Evolutionary conservation across 495 filamentous ascomycete genomes (phyloP).

Genomic region (Neurospora sublineolata): DNA sequence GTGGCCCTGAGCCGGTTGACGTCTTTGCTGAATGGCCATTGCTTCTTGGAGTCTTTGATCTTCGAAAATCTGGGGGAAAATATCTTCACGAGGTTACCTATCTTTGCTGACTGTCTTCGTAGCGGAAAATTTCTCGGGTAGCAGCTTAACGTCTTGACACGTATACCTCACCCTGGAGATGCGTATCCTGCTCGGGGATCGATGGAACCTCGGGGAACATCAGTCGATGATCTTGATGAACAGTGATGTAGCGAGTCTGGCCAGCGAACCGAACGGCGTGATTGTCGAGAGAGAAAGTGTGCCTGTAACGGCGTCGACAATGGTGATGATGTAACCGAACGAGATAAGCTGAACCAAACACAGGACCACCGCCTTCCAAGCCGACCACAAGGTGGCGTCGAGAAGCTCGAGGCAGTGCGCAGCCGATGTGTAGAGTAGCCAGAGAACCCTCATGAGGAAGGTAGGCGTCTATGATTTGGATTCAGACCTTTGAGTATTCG

Average conservation of each 20-base stretch:
- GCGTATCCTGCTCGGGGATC: background rate
- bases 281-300: background rate
- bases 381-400: background rate
- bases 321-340: background rate
- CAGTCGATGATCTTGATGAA: background rate
- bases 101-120: no score
- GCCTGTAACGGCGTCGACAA: background rate
- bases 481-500: no score
- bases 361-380: background rate
- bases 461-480: background rate
- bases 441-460: background rate
- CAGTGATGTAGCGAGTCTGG: background rate
- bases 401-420: background rate
- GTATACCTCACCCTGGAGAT: no score
- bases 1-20: no score
- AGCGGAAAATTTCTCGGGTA: no score
- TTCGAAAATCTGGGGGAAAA: no score
- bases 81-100: no score
- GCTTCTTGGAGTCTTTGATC: no score
- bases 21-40: no score
- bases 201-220: background rate
- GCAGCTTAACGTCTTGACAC: no score
- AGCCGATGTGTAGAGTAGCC: background rate
- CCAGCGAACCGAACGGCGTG: background rate
- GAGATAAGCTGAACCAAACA: background rate